Percentiles rank a stretch among this genome's conserved stretches.
Evolutionary conservation across 306 rosid genomes (phyloP).

Genomic region (Crotalaria pallida): DNA sequence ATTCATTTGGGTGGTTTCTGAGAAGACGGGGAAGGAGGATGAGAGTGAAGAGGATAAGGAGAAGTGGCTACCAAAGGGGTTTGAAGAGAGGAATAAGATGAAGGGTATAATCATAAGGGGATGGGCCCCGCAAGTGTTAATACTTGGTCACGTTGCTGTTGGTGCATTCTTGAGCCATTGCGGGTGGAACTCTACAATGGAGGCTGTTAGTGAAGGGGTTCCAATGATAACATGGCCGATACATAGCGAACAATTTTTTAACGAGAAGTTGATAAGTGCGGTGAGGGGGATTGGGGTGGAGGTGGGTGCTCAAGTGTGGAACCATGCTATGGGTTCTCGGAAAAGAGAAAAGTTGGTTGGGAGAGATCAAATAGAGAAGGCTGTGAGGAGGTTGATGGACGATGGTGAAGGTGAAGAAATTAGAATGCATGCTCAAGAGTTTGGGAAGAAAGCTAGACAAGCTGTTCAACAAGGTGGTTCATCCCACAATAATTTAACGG

Average conservation of each 20-base stretch:
- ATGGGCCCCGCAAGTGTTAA: slow-evolving; percentile 16
- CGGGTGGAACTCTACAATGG: slow-evolving; percentile 9
- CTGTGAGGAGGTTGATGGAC: slow-evolving; percentile 22
- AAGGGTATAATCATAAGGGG: neutral
- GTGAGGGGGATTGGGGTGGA: slow-evolving; percentile 21
- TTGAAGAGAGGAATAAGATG: neutral
- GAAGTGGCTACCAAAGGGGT: slow-evolving; percentile 29
- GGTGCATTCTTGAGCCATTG: neutral
- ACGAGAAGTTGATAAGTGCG: neutral
- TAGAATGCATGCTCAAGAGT: neutral
- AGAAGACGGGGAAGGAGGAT: slow-evolving; percentile 9
- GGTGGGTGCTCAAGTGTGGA: slow-evolving; percentile 18
- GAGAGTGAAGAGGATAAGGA: slow-evolving; percentile 16
- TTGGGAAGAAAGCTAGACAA: slow-evolving; percentile 12
- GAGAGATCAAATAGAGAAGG: slow-evolving; percentile 1
- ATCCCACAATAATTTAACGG: neutral
- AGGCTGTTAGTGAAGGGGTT: neutral
- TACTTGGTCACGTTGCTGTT: neutral
- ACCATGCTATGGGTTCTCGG: fast-evolving
- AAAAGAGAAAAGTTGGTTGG: neutral
- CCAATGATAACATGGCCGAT: slow-evolving; percentile 24
- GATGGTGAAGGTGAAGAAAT: neutral
- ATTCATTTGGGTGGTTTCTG: too few species aligned
- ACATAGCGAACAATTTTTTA: neutral
- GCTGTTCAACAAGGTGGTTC: slow-evolving; percentile 13